phyloP scores from a whole-genome alignment of 768 basidiomycete genomes.

The Suillus luteus region DNA sequence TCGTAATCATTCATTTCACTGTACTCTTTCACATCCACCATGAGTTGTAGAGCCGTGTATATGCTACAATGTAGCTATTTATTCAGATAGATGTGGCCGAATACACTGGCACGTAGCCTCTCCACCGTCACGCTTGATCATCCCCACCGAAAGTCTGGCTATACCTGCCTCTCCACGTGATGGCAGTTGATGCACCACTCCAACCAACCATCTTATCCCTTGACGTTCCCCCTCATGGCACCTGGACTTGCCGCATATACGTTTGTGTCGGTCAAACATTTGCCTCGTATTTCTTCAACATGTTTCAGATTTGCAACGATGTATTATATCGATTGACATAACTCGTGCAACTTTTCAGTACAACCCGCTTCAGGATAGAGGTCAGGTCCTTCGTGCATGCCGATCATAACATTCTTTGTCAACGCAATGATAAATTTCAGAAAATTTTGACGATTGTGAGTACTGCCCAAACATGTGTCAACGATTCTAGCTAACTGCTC shows the following conservation, averaged over 20 bases:
- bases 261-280: not conserved
- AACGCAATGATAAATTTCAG: not conserved
- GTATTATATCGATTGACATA: not conserved
- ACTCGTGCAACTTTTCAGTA: not conserved
- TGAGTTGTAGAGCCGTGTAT: slow-evolving; percentile 10
- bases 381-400: not conserved
- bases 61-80: slow-evolving; percentile 17
- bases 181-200: not conserved
- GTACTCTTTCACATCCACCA: not conserved
- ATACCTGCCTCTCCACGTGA: not conserved
- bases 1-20: slow-evolving; percentile 18
- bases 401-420: not conserved
- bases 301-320: no score
- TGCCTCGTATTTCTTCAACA: no score
- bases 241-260: no score
- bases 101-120: not conserved
- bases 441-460: not conserved
- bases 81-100: slow-evolving; percentile 1
- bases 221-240: not conserved
- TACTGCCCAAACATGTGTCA: not conserved
- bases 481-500: not conserved
- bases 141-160: not conserved
- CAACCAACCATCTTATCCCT: not conserved
- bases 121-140: not conserved
- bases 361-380: not conserved